Conservation (phyloP, 306 rosid genomes). For the Vicia villosa region DNA sequence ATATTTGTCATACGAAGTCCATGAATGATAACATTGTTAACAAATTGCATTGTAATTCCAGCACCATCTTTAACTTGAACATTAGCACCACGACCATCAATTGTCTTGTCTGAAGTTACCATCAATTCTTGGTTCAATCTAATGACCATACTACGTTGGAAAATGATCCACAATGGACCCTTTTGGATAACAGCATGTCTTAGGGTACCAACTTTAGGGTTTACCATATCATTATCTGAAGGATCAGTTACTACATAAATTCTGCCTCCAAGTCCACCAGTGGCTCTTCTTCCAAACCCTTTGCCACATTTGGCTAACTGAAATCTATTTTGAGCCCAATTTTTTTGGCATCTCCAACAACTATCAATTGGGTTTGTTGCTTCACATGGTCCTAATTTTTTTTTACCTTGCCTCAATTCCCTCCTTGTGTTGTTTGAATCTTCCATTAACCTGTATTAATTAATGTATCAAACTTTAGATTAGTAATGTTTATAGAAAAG, state of each 20-base stretch:
- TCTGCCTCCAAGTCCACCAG: constrained; percentile 33
- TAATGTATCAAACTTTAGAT: not conserved
- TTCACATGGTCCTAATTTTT: not conserved
- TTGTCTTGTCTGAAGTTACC: constrained; percentile 36
- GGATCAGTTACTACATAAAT: constrained; percentile 29
- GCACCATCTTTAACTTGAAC: constrained; percentile 23
- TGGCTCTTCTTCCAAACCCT: constrained; percentile 33
- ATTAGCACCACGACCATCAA: constrained; percentile 34
- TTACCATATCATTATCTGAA: constrained; percentile 5
- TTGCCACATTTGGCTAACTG: constrained; percentile 10
- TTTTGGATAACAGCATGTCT: not conserved
- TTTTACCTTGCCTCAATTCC: not conserved
- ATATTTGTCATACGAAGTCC: constrained; percentile 18
- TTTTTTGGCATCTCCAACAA: constrained; percentile 28
- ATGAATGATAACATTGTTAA: constrained; percentile 32
- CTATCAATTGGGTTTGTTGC: constrained; percentile 33
- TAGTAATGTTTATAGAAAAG: too few species aligned
- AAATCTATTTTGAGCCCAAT: constrained; percentile 22
- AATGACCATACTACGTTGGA: constrained; percentile 11
- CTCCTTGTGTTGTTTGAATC: constrained; percentile 6
- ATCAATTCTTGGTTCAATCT: constrained; percentile 16
- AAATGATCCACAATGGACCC: constrained; percentile 35
- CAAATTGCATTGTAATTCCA: constrained; percentile 34
- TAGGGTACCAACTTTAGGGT: constrained; percentile 26
- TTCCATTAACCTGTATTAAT: not conserved